phyloP scores from a whole-genome alignment of 306 rosid genomes.

The Dryas drummondii region DNA sequence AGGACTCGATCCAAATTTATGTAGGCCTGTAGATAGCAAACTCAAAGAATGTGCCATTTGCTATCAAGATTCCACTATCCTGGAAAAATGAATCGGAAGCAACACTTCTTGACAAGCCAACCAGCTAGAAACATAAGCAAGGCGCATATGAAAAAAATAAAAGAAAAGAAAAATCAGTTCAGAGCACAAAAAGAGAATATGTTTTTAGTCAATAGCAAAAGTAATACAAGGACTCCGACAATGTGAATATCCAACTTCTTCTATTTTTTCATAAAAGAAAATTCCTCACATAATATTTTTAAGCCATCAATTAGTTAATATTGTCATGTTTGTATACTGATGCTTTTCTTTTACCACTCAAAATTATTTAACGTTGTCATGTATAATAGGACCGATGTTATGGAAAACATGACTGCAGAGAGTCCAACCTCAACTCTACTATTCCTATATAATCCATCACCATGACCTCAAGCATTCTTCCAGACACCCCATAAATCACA shows the following conservation, averaged over 20 bases:
- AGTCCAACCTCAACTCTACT: neutral
- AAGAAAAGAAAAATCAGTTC: neutral
- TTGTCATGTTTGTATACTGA: neutral
- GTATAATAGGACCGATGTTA: neutral
- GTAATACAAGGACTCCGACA: neutral
- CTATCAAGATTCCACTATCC: constrained; percentile 22
- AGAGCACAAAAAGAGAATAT: neutral
- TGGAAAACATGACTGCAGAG: neutral
- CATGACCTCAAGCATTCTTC: neutral
- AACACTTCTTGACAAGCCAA: neutral
- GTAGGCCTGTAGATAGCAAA: constrained; percentile 41
- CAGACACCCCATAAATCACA: neutral
- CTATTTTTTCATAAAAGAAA: neutral
- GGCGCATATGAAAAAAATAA: neutral
- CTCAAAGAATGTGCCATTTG: constrained; percentile 56
- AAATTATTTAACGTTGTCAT: neutral
- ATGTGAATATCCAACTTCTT: constrained; percentile 1
- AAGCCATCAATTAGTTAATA: neutral
- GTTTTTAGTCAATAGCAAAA: neutral
- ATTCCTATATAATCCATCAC: neutral
- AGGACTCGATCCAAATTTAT: constrained; percentile 38
- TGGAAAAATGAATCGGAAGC: constrained; percentile 19
- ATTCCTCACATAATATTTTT: neutral
- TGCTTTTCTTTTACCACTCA: neutral
- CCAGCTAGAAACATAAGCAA: neutral